These are phyloP conservation scores for Mucor mucedo DNA, from an alignment of 371 early-diverging fungal species.

Conservation along the genomic window DNA sequence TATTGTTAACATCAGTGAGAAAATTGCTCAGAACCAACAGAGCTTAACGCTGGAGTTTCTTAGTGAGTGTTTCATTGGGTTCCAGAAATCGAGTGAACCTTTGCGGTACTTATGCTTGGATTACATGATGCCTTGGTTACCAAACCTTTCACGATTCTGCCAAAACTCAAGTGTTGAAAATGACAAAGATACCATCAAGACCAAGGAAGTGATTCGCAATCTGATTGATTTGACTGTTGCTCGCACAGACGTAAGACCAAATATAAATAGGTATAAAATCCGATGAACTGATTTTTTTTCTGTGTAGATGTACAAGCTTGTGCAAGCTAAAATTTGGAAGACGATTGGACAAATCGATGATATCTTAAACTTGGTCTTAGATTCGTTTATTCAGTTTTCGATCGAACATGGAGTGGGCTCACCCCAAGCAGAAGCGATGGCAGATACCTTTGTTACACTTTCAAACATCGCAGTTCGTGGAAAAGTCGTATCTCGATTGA, in stretches of 20 bases:
- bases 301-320: constrained; percentile 74
- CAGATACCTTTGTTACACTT: constrained; percentile 85
- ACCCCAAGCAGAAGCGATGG: constrained; percentile 81
- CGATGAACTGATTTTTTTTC: neutral
- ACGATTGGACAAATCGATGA: constrained; percentile 81
- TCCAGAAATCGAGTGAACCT: constrained; percentile 77
- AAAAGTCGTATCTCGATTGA: constrained; percentile 79
- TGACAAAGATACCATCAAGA: constrained; percentile 59
- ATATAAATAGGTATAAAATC: neutral
- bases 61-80: constrained; percentile 86
- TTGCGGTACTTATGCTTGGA: constrained; percentile 84
- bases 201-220: constrained; percentile 75
- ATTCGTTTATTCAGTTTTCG: constrained; percentile 79
- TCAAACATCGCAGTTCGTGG: constrained; percentile 84
- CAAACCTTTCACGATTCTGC: constrained; percentile 75
- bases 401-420: constrained; percentile 84
- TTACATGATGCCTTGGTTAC: constrained; percentile 91
- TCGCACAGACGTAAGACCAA: constrained; percentile 70
- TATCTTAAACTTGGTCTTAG: constrained; percentile 80
- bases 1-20: constrained; percentile 79
- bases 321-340: constrained; percentile 89
- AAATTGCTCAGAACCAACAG: constrained; percentile 77
- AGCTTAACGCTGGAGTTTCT: constrained; percentile 89
- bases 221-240: constrained; percentile 86
- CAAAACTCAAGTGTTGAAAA: constrained; percentile 52